A percentile compares a stretch with the other conserved stretches of the same genome.
These are phyloP conservation scores for Grammothele lineata DNA, from an alignment of 768 basidiomycete genomes.

Conservation along the genomic window DNA sequence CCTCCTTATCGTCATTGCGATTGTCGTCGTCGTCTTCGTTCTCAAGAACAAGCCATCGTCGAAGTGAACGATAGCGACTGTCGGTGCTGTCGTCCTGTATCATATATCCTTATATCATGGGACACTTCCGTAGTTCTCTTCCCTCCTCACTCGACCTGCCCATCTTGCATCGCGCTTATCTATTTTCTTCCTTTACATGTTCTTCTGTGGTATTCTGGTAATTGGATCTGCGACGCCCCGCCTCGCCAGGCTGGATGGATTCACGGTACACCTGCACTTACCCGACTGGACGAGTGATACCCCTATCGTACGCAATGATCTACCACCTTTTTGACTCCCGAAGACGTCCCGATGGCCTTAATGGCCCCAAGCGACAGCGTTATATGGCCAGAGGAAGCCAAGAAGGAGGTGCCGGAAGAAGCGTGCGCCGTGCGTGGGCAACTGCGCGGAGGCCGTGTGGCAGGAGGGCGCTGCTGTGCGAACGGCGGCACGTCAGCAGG, in stretches of 20 bases:
- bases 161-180: slow-evolving; percentile 10
- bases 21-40: slow-evolving; percentile 57
- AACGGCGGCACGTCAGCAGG: background rate
- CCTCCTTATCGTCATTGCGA: slow-evolving; percentile 62
- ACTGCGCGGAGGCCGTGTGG: background rate
- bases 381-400: background rate
- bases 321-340: background rate
- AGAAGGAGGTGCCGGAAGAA: too few species aligned
- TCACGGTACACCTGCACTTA: background rate
- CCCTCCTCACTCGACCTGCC: too few species aligned
- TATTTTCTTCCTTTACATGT: slow-evolving; percentile 1
- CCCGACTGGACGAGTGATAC: slow-evolving; percentile 1
- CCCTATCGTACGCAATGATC: slow-evolving; percentile 1
- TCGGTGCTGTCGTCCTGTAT: background rate
- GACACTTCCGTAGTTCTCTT: slow-evolving; percentile 11
- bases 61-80: too few species aligned
- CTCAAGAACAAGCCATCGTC: slow-evolving; percentile 30
- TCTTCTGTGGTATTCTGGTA: slow-evolving; percentile 1
- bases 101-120: slow-evolving; percentile 9
- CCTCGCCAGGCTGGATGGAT: background rate
- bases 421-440: background rate
- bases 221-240: slow-evolving; percentile 4
- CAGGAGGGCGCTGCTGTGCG: background rate
- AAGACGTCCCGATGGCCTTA: background rate
- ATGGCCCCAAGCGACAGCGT: background rate